Evolutionary conservation across 331 rosid genomes (phyloP), one percentile per base, ranked within the genome.

Genomic region (Stylosanthes scabra): DNA sequence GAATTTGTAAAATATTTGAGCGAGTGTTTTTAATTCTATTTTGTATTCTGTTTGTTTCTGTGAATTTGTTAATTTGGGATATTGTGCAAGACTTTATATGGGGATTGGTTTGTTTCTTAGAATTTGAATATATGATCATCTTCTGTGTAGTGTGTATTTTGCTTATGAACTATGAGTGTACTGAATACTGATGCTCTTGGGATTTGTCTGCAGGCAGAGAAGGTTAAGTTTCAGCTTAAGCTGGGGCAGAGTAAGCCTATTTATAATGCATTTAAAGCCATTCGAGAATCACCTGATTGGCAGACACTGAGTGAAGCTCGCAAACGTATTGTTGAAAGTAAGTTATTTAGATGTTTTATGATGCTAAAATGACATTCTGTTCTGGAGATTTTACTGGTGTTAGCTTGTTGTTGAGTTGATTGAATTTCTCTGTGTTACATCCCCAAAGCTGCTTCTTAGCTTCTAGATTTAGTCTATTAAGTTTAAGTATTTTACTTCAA

Each of bases 181-280:
- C 25, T 20, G 25, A 20, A 20, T 20, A 20, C 25, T 20, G 25
- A 20, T 20, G 25, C 25, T 20, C 64, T 79, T 66, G 11, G 16
- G 78, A 81, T 47, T 66, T 78, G 34, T 78, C 80, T 86, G 85
- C 87, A 94, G 99, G 85, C 89, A 5, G 99, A 94, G 62, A 94
- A 91, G 63, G 97, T 94, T 39, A 90, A 88, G 81, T 91, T 91
- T 79, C 59, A 49, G 81, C 95, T 94, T 67, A 86, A 95, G 74
- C 55, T 91, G 72, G 92, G 93, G 67, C 99, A 94, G 84, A 94
- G 99, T 80, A 91, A 91, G 69, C 96, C 99, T 51, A 59, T 94
- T 75, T 94, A 87, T 81, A 83, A 90, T 76, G 96, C 97, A 25
- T 94, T 91, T 74, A 90, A 89, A 81, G 93, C 93, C 6, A 91